These are phyloP conservation scores for Phytophthora kernoviae DNA, from an alignment of 352 stramenopile genomes.

Conservation along the genomic window DNA sequence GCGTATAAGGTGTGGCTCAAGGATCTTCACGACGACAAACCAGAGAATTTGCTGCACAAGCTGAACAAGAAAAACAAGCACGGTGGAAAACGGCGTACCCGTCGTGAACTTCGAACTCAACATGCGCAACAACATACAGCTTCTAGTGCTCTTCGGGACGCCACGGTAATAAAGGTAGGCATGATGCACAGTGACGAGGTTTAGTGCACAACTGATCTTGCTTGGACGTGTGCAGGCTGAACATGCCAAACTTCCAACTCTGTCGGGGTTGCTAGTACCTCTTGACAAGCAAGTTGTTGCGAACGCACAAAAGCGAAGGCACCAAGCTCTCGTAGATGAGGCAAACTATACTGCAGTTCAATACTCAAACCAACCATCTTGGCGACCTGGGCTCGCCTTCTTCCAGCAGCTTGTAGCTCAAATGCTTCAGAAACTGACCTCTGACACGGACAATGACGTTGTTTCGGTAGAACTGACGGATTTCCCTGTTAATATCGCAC, in stretches of 20 bases:
- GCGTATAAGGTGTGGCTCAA: constrained; percentile 49
- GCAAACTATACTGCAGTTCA: constrained; percentile 42
- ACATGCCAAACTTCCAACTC: constrained; percentile 16
- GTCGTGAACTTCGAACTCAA: constrained; percentile 11
- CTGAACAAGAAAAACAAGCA: constrained; percentile 37
- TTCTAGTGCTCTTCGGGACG: constrained; percentile 54
- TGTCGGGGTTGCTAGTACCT: constrained; percentile 10
- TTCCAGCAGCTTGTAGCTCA: constrained; percentile 44
- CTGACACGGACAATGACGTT: constrained; percentile 4
- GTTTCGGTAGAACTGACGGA: constrained; percentile 17
- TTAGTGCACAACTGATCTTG: background rate
- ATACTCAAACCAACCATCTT: constrained; percentile 35
- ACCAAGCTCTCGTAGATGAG: constrained; percentile 43
- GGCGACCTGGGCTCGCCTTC: constrained; percentile 53
- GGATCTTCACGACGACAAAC: constrained; percentile 46
- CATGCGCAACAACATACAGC: constrained; percentile 56
- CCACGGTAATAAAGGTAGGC: constrained; percentile 29
- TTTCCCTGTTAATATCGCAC: constrained; percentile 32
- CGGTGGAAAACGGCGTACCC: background rate
- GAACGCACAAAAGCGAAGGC: constrained; percentile 30
- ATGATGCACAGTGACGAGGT: background rate
- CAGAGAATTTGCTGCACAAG: constrained; percentile 39
- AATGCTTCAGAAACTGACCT: constrained; percentile 11
- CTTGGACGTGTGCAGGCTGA: constrained; percentile 1
- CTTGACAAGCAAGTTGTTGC: constrained; percentile 18